Conservation (phyloP, 1,284 basidiomycete species). For the Malassezia obtusa region DNA sequence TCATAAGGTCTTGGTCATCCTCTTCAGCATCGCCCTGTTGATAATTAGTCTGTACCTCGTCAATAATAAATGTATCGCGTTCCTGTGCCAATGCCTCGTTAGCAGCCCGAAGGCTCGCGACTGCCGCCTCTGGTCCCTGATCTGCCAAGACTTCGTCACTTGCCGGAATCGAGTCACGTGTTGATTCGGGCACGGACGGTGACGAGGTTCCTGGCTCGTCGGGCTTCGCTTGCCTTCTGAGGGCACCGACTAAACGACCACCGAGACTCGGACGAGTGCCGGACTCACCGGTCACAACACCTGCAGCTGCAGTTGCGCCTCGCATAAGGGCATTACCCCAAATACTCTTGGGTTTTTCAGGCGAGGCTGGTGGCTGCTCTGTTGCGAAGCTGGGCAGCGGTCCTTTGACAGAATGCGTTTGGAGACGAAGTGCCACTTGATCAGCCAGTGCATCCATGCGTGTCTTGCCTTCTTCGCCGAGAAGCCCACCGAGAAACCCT, state of each 20-base stretch:
- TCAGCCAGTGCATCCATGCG: constrained; percentile 44
- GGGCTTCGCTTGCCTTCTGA: background rate
- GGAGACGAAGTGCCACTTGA: constrained; percentile 37
- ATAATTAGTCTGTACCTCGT: constrained; percentile 21
- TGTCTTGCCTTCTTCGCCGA: constrained; percentile 44
- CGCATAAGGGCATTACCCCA: constrained; percentile 9
- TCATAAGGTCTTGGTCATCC: constrained; percentile 18
- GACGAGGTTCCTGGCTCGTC: no score
- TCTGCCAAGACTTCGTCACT: constrained; percentile 14
- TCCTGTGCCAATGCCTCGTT: constrained; percentile 33
- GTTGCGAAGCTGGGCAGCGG: constrained; percentile 38
- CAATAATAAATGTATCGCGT: constrained; percentile 35
- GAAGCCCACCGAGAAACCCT: constrained; percentile 41
- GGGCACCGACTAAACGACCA: constrained; percentile 26
- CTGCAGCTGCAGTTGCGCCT: background rate
- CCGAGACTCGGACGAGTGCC: constrained; percentile 22
- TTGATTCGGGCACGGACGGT: no score
- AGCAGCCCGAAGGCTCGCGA: constrained; percentile 30
- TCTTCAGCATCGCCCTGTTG: constrained; percentile 20
- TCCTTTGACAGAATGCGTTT: constrained; percentile 43
- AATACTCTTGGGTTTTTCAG: background rate
- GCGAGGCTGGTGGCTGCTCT: constrained; percentile 24
- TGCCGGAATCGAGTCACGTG: background rate
- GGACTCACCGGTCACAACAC: constrained; percentile 18
- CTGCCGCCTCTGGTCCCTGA: constrained; percentile 29